Evolutionary conservation across 495 filamentous ascomycete genomes (phyloP).

Genomic region (Neurospora sp.): DNA sequence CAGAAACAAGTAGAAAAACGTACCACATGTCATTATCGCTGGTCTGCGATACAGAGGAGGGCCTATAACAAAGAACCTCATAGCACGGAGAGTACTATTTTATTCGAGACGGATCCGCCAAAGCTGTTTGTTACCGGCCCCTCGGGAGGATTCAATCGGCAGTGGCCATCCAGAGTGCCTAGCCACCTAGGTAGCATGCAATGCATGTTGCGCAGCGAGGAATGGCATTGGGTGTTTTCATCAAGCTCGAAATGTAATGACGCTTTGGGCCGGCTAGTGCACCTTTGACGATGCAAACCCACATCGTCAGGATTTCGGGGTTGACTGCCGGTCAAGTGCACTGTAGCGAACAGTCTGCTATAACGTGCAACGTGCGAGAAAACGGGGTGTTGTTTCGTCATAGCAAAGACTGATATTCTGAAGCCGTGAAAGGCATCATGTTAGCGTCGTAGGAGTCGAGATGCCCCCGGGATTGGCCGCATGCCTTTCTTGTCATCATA

Average conservation of each 20-base stretch:
- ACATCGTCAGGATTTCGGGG: neutral
- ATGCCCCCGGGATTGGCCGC: neutral
- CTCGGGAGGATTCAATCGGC: slow-evolving; percentile 7
- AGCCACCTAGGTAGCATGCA: slow-evolving; percentile 2
- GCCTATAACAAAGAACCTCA: neutral
- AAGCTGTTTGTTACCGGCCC: slow-evolving; percentile 9
- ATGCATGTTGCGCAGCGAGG: slow-evolving; percentile 11
- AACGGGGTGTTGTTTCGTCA: neutral
- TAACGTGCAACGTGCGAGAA: neutral
- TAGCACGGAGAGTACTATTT: neutral
- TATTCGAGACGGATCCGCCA: neutral
- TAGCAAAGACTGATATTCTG: neutral
- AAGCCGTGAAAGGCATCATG: neutral
- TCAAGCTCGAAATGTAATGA: slow-evolving; percentile 1
- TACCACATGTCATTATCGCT: neutral
- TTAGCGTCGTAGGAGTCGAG: neutral
- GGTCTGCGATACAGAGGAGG: neutral
- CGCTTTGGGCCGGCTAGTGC: slow-evolving; percentile 11
- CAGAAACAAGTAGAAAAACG: neutral
- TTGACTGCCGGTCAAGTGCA: neutral
- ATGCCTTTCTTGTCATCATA: neutral
- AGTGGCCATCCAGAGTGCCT: neutral
- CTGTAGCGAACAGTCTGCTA: neutral
- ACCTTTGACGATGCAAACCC: neutral
- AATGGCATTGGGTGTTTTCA: slow-evolving; percentile 1